Evolutionary conservation across 1,139 yeast species (phyloP).

Genomic region (Lodderomyces theae): DNA sequence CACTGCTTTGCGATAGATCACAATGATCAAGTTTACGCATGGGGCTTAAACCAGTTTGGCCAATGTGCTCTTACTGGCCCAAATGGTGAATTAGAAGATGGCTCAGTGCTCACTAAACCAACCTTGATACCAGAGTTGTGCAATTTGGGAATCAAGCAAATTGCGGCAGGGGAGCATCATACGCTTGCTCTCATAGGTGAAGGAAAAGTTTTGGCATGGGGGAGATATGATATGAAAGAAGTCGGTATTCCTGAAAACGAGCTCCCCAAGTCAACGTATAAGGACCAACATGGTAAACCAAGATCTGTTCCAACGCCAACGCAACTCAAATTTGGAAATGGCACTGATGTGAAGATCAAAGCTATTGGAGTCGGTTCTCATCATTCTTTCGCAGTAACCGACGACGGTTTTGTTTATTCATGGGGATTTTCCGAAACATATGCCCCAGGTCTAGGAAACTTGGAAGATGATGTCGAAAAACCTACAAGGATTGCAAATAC

Average conservation of each 20-base stretch:
- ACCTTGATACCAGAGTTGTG: slow-evolving; percentile 62
- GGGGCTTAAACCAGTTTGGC: slow-evolving; percentile 97
- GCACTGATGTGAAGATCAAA: slow-evolving; percentile 45
- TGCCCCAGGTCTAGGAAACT: slow-evolving; percentile 92
- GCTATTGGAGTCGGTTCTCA: slow-evolving; percentile 83
- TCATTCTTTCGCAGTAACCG: slow-evolving; percentile 82
- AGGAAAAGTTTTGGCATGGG: slow-evolving; percentile 81
- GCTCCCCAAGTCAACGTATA: slow-evolving; percentile 64
- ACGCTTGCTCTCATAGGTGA: slow-evolving; percentile 67
- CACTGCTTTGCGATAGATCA: slow-evolving; percentile 90
- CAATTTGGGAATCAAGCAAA: slow-evolving; percentile 50
- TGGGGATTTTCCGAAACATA: slow-evolving; percentile 99
- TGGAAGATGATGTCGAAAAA: slow-evolving; percentile 81
- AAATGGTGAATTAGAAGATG: slow-evolving; percentile 66
- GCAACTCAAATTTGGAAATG: slow-evolving; percentile 37
- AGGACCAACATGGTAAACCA: slow-evolving; percentile 75
- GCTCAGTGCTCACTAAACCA: slow-evolving; percentile 76
- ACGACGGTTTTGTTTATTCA: slow-evolving; percentile 80
- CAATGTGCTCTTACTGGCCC: slow-evolving; percentile 79
- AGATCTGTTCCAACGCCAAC: slow-evolving; percentile 91
- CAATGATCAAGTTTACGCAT: slow-evolving; percentile 67
- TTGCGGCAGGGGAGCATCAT: slow-evolving; percentile 95
- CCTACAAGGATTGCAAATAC: slow-evolving; percentile 91
- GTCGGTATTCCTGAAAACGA: slow-evolving; percentile 71
- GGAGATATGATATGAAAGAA: slow-evolving; percentile 91